phyloP scores from a whole-genome alignment of 176 grass and related monocot genomes.

The barley (Hordeum vulgare) region MorexV3_pseudomolecules_assembly NC_058521.1:73267128-73267627 shows the following conservation, averaged over 20 bases:
- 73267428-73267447: slow-evolving; percentile 78
- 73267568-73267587: not conserved
- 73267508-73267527: not conserved
- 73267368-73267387: slow-evolving; percentile 38
- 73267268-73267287: not conserved
- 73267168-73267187: not conserved
- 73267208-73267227: slow-evolving; percentile 1
- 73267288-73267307: slow-evolving; percentile 2
- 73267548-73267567: not conserved
- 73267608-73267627: not conserved
- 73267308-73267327: not conserved
- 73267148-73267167: not conserved
- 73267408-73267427: slow-evolving; percentile 85
- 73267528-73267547: slow-evolving; percentile 5
- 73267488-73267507: slow-evolving; percentile 18
- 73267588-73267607: not conserved
- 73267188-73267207: not conserved
- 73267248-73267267: not conserved
- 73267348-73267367: not conserved
- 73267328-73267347: not conserved
- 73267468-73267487: slow-evolving; percentile 99
- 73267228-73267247: not conserved
- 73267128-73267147: not conserved
- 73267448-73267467: slow-evolving; percentile 89
- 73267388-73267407: slow-evolving; percentile 56